These are phyloP conservation scores for Alternaria brassicae DNA, from an alignment of 2,329 filamentous ascomycete genomes.

Conservation along the genomic window DNA sequence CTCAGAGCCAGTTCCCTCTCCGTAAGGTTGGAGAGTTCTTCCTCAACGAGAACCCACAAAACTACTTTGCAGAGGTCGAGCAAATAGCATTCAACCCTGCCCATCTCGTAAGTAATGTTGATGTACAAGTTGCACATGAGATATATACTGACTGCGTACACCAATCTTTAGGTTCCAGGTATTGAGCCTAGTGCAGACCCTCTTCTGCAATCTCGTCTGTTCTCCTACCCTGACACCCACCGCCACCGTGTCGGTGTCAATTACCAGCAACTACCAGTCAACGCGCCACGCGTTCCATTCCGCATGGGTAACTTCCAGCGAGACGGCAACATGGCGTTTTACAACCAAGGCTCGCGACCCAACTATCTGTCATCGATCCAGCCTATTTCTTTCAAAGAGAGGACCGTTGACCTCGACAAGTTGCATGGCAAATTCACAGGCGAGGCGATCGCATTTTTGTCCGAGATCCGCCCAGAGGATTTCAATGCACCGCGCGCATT, in stretches of 20 bases:
- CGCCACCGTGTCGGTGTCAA: constrained; percentile 65
- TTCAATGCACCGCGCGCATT: constrained; percentile 64
- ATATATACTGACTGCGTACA: no score
- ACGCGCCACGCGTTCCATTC: constrained; percentile 64
- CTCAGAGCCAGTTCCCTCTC: constrained; percentile 60
- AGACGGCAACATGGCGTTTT: constrained; percentile 73
- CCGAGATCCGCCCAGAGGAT: constrained; percentile 61
- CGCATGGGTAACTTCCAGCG: constrained; percentile 71
- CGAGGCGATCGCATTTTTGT: constrained; percentile 59
- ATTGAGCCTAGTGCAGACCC: constrained; percentile 74
- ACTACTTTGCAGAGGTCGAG: constrained; percentile 72
- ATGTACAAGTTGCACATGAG: no score
- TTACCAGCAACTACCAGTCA: constrained; percentile 65
- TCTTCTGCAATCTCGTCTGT: constrained; percentile 72
- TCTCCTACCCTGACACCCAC: constrained; percentile 73
- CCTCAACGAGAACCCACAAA: constrained; percentile 63
- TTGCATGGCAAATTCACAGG: constrained; percentile 60
- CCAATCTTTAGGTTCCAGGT: no score
- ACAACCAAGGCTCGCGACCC: constrained; percentile 68
- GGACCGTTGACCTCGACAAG: constrained; percentile 58
- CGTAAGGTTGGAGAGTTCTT: constrained; percentile 62
- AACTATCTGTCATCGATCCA: constrained; percentile 64
- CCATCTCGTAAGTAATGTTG: constrained; percentile 68
- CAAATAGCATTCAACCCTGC: constrained; percentile 73
- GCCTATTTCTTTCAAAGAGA: constrained; percentile 58